Evolutionary conservation across 768 basidiomycete genomes (phyloP).

Genomic region (Mycena floridula): DNA sequence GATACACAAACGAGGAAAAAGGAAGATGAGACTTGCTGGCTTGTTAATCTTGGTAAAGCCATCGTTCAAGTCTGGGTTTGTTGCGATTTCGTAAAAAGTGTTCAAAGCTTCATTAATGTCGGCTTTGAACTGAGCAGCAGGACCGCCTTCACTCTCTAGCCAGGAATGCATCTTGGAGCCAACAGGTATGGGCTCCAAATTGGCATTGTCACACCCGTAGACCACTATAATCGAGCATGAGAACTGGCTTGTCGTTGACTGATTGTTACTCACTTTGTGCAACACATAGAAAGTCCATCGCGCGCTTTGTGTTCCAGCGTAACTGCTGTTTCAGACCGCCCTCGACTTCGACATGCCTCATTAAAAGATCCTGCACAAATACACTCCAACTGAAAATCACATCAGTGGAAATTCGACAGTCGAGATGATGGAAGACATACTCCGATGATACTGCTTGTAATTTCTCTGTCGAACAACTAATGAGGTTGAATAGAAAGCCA

Average conservation of each 20-base stretch:
- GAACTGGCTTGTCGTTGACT: not conserved
- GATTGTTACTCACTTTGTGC: slow-evolving; percentile 63
- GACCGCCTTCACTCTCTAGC: slow-evolving; percentile 12
- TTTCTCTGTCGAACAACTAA: slow-evolving; percentile 46
- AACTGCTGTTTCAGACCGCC: slow-evolving; percentile 53
- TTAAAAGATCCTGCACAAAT: slow-evolving; percentile 43
- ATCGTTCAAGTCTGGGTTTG: slow-evolving; percentile 27
- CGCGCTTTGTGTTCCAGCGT: slow-evolving; percentile 60
- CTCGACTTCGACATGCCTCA: slow-evolving; percentile 51
- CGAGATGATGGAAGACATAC: slow-evolving; percentile 17
- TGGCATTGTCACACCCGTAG: too few relatives aligned
- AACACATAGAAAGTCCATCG: slow-evolving; percentile 72
- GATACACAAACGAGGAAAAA: too few relatives aligned
- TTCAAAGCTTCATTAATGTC: slow-evolving; percentile 48
- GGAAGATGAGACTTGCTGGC: too few relatives aligned
- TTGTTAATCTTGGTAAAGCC: slow-evolving; percentile 51
- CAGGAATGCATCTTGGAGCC: not conserved
- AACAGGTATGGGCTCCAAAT: too few relatives aligned
- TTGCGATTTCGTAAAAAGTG: slow-evolving; percentile 50
- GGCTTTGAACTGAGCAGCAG: slow-evolving; percentile 41
- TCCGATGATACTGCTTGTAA: slow-evolving; percentile 69
- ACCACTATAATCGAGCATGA: not conserved
- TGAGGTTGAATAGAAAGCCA: too few relatives aligned
- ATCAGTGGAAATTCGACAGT: not conserved
- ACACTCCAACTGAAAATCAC: slow-evolving; percentile 41